Evolutionary conservation across 2,329 filamentous ascomycete genomes (phyloP).

Genomic region (Rutstroemia sp.): DNA sequence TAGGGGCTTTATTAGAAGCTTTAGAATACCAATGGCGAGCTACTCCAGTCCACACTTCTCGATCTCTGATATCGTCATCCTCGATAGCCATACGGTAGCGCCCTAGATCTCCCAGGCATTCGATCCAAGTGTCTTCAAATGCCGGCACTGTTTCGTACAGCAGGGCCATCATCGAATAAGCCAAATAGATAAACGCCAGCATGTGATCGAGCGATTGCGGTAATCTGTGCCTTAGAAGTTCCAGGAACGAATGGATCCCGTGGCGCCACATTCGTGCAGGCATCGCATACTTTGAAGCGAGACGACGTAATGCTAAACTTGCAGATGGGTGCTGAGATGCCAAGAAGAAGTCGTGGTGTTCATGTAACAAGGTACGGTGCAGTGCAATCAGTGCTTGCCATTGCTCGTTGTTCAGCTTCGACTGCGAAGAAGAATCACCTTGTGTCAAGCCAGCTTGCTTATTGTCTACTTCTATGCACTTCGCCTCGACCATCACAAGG

Average conservation of each 20-base stretch:
- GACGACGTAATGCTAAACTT: constrained; percentile 53
- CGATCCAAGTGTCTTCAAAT: constrained; percentile 80
- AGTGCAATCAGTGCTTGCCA: constrained; percentile 80
- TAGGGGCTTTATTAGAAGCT: constrained; percentile 63
- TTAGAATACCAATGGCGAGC: constrained; percentile 69
- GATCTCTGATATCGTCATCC: constrained; percentile 65
- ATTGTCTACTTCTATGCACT: constrained; percentile 77
- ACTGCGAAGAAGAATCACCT: constrained; percentile 33
- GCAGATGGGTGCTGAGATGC: constrained; percentile 82
- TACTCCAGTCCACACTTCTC: constrained; percentile 73
- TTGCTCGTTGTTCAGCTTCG: constrained; percentile 55
- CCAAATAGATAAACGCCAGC: constrained; percentile 81
- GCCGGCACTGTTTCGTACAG: constrained; percentile 77
- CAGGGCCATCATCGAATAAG: constrained; percentile 84
- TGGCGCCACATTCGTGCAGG: constrained; percentile 88
- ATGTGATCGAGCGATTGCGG: constrained; percentile 80
- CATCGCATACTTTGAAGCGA: constrained; percentile 83
- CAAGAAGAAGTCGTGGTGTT: constrained; percentile 81
- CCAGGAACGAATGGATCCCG: constrained; percentile 82
- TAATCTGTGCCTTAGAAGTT: constrained; percentile 65
- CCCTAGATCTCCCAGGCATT: constrained; percentile 80
- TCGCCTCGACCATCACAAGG: constrained; percentile 77
- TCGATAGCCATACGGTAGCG: constrained; percentile 88
- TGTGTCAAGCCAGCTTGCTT: constrained; percentile 48
- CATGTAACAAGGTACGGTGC: constrained; percentile 72